Conservation (phyloP, 441 rosid genomes). For the Pelargonium citronellum region DNA sequence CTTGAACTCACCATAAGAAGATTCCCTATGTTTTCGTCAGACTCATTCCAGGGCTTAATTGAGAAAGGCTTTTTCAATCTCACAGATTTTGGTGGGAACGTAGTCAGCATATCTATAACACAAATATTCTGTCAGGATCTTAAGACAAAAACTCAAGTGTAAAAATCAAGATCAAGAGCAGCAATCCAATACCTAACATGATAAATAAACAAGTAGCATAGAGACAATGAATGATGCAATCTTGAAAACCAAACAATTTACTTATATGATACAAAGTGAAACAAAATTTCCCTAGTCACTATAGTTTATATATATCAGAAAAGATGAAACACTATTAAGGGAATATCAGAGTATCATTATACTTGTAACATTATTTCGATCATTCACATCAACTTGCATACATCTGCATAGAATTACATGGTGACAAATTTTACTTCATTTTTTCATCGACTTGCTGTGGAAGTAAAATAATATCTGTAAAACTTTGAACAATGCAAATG, state of each 20-base stretch:
- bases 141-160: constrained; percentile 11
- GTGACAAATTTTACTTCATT: no score
- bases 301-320: background rate
- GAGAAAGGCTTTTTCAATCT: constrained; percentile 58
- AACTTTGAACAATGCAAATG: background rate
- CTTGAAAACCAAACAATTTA: background rate
- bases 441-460: no score
- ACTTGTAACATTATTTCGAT: background rate
- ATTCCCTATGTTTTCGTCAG: constrained; percentile 74
- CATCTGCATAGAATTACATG: background rate
- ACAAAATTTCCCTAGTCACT: background rate
- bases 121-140: constrained; percentile 9
- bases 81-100: constrained; percentile 62
- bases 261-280: background rate
- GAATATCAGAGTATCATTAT: background rate
- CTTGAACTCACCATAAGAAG: constrained; percentile 72
- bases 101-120: constrained; percentile 49
- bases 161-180: background rate
- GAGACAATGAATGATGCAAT: background rate
- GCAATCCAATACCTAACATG: background rate
- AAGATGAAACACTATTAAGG: background rate
- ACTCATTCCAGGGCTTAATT: constrained; percentile 64
- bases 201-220: background rate
- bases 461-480: background rate
- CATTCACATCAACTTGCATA: background rate